Base-by-base conservation (phyloP, 2,329 filamentous ascomycete genomes). In the Periconia macrospinosa region DNA sequence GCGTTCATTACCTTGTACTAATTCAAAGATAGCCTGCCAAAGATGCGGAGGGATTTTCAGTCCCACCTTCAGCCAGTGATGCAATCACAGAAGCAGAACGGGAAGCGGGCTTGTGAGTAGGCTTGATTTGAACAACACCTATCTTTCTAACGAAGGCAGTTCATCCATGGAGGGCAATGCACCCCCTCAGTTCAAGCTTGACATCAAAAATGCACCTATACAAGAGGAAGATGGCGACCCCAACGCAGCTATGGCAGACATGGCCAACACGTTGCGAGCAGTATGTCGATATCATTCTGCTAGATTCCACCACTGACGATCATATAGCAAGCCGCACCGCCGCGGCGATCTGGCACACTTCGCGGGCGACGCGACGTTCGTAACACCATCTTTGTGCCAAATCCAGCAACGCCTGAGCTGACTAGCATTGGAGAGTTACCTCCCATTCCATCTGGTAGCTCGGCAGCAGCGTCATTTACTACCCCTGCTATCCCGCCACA, bases 281-380 rank as follows among this genome's bases (percentile, higher is more conserved):
- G 80, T 82, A 74, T 62, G 77, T 40, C 18, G 30, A 18, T 7
- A 17, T 17, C 18, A n/a, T 27, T 2, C 43, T 20, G 17, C 30
- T 45, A 49, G 33, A 44, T 20, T 40, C 13, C 52, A 45, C 41
- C 27, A 41, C 61, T 72, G 58, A 71, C 51, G 45, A 23, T 2
- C 27, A n/a, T 33, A 66, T 80, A 85, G 75, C 73, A 82, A 72
- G 75, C 76, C 23, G 83, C 86, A 52, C 86, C 91, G 18, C 60
- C 72, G 2, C 73, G 75, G 41, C 72, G 75, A 54, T 78, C 84
- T 14, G 88, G 90, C 44, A 97, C 92, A 14, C 79, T 96, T 15
- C 85, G 94, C 61, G 94, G 94, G 48, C 88, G 94, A 56, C 85
- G 94, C 69, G 93, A 97, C 71, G 91, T 95, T 58, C 86, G 93